Evolutionary conservation across 164 flowering plant species (phyloP), one percentile per base, ranked within the genome.

Genomic region (Amborella trichopoda): DNA sequence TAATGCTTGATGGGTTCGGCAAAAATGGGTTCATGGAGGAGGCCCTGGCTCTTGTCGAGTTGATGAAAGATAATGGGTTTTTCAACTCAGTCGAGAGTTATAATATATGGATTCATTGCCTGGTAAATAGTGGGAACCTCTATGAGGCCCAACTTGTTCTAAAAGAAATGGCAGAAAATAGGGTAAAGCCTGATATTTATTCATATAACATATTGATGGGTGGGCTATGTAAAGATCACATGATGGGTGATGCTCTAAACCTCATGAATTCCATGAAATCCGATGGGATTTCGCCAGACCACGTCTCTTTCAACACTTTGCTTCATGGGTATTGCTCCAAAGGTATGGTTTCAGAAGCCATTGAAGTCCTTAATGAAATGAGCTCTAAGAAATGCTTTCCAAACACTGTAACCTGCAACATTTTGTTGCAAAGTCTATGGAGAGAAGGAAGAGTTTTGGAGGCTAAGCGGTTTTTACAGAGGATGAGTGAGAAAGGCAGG

Each of bases 351-450:
- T 27, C 30, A 23, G 76, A 77, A 54, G 96, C 96, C 41, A 74
- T 66, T 53, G 67, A 50, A 46, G 26, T 82, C 44, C 70, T 87
- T 14, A 67, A 75, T 27, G 82, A 82, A 62, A 87, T 91, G 99
- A 70, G 58, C 26, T 60, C 50, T 26, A 65, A 55, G 40, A 70
- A 72, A 18, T 78, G 83, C 63, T 64, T 61, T 28, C 96, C 95
- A 34, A 84, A 76, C 52, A 59, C 56, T 27, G 70, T 71, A 46
- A 84, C 86, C 28, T 91, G 86, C 63, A 87, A 91, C 68, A 75
- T 75, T 56, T 69, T 91, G 77, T 70, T 91, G 57, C 79, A 78
- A 39, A 91, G 95, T 61, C 66, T 91, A 14, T 87, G 83, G 82
- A 78, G 71, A 55, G 73, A 77, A 60, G 83, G 85, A 27, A 80